Percentiles rank a stretch among this genome's conserved stretches.
Evolutionary conservation across 306 rosid genomes (phyloP).

Genomic region (Sesbania bispinosa): DNA sequence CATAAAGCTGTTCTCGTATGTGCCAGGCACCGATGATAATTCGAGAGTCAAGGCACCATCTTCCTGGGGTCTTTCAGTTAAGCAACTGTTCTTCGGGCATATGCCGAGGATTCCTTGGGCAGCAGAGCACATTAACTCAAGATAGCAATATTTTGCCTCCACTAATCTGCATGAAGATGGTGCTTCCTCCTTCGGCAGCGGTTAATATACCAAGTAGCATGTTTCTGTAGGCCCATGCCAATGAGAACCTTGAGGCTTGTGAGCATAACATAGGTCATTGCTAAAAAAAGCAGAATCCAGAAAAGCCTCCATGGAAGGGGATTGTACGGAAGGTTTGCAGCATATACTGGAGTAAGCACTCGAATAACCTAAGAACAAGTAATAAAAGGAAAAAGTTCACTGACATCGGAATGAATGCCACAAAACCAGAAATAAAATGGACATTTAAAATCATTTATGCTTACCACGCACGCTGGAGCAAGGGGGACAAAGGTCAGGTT

Average conservation of each 20-base stretch:
- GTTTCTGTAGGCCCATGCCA: constrained; percentile 72
- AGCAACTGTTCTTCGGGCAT: neutral
- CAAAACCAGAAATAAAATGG: neutral
- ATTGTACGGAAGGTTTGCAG: constrained; percentile 67
- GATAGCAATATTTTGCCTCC: constrained; percentile 11
- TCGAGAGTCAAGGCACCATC: constrained; percentile 1
- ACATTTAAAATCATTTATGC: constrained; percentile 19
- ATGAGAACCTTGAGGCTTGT: constrained; percentile 88
- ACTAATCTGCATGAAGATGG: constrained; percentile 78
- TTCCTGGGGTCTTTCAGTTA: neutral
- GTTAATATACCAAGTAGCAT: constrained; percentile 82
- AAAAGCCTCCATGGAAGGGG: constrained; percentile 79
- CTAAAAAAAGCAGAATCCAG: constrained; percentile 52
- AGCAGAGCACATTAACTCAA: constrained; percentile 10
- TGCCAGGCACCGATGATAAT: constrained; percentile 5
- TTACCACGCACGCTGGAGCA: constrained; percentile 99
- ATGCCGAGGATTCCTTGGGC: constrained; percentile 7
- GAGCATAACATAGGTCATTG: constrained; percentile 80
- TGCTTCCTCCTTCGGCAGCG: constrained; percentile 75
- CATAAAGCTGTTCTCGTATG: constrained; percentile 19
- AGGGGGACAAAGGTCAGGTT: constrained; percentile 87
- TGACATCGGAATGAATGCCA: constrained; percentile 5
- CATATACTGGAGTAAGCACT: constrained; percentile 87
- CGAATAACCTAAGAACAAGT: constrained; percentile 69
- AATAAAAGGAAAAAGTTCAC: neutral